Evolutionary conservation across 31 red algal species (phyloP).

Genomic region (Odonthalia washingtoniensis): DNA sequence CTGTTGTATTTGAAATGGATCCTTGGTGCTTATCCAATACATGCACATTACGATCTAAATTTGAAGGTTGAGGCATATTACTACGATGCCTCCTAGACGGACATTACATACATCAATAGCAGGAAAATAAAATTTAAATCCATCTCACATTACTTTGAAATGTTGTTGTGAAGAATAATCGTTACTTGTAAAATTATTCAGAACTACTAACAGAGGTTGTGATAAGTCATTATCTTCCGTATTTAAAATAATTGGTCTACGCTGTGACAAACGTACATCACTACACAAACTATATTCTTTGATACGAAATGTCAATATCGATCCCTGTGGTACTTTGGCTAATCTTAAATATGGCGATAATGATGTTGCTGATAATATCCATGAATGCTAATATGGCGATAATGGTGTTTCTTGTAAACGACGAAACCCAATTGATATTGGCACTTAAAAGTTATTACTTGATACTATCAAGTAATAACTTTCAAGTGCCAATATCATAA

Average conservation of each 20-base stretch:
- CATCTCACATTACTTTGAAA: conserved; percentile 61
- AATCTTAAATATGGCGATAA: conserved; percentile 60
- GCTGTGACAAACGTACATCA: conserved; percentile 76
- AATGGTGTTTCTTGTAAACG: conserved; percentile 61
- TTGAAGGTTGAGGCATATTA: no score
- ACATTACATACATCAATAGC: conserved; percentile 58
- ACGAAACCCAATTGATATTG: conserved; percentile 55
- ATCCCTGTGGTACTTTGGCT: conserved; percentile 71
- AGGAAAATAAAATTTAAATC: conserved; percentile 82
- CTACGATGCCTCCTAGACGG: neutral
- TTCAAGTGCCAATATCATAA: conserved; percentile 38
- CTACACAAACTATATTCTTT: conserved; percentile 61
- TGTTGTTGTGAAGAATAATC: neutral
- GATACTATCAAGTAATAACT: conserved; percentile 1
- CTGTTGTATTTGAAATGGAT: no score
- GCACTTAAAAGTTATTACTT: neutral
- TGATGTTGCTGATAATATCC: conserved; percentile 69
- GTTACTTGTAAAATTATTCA: conserved; percentile 64
- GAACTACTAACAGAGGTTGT: conserved; percentile 80
- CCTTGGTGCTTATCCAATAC: no score
- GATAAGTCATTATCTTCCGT: conserved; percentile 43
- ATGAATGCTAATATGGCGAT: conserved; percentile 84
- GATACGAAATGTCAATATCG: conserved; percentile 86
- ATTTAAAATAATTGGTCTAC: conserved; percentile 56
- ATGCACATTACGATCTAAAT: no score